phyloP scores from a whole-genome alignment of 306 rosid genomes.

The Neltuma alba region DNA sequence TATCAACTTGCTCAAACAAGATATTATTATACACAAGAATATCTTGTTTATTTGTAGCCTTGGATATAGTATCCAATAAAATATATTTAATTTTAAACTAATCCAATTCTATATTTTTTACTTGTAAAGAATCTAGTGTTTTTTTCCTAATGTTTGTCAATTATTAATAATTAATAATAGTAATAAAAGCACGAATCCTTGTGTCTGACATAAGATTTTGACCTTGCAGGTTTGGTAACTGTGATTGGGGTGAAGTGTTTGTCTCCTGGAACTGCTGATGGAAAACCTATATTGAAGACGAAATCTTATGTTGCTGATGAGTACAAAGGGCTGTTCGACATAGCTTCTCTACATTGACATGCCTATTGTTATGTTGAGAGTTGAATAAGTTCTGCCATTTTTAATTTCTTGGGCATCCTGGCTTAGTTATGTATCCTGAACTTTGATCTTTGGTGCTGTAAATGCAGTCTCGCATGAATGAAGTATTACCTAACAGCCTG shows the following conservation, averaged over 20 bases:
- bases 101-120: neutral
- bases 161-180: neutral
- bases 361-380: neutral
- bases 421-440: neutral
- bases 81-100: neutral
- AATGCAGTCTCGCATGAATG: neutral
- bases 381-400: neutral
- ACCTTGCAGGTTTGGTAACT: conserved; percentile 58
- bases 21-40: no score
- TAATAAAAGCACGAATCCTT: neutral
- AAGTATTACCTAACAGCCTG: no score
- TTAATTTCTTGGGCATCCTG: neutral
- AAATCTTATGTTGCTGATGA: conserved; percentile 52
- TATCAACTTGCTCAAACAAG: no score
- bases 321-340: conserved; percentile 55
- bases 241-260: conserved; percentile 62
- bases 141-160: neutral
- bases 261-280: conserved; percentile 54
- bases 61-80: no score
- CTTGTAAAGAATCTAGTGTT: neutral
- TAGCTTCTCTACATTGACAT: conserved; percentile 50
- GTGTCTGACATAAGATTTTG: neutral
- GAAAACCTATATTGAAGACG: conserved; percentile 45
- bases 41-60: no score
- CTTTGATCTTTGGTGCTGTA: neutral